Percentiles rank a stretch among this genome's conserved stretches.
These are phyloP conservation scores for Gentiana macrophylla DNA, from an alignment of 257 asterid species.

Conservation along the genomic window DNA sequence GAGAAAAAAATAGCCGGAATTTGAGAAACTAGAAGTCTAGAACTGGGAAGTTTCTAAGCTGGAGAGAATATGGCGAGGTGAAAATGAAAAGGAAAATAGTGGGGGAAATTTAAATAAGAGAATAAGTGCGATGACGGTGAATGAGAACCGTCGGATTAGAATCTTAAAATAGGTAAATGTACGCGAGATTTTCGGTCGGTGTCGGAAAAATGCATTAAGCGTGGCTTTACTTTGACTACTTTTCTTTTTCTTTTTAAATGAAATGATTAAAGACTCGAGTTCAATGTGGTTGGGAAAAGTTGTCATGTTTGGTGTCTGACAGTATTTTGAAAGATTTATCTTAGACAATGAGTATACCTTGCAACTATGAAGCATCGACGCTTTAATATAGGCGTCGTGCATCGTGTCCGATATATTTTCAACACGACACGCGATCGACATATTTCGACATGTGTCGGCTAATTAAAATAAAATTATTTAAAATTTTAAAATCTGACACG, in stretches of 20 bases:
- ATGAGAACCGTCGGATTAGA: conserved; percentile 40
- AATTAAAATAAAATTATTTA: too few relatives aligned
- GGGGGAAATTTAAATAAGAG: conserved; percentile 17
- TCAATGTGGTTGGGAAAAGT: too few relatives aligned
- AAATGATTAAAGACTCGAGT: not conserved
- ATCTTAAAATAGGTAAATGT: not conserved
- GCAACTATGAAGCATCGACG: too few relatives aligned
- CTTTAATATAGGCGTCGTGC: too few relatives aligned
- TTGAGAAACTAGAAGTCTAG: conserved; percentile 39
- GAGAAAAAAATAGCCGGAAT: conserved; percentile 6
- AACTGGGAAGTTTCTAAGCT: conserved; percentile 11
- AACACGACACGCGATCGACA: too few relatives aligned
- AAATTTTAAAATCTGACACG: too few relatives aligned
- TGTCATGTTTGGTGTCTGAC: too few relatives aligned
- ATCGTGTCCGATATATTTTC: too few relatives aligned
- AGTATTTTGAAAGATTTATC: too few relatives aligned
- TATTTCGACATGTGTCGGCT: too few relatives aligned
- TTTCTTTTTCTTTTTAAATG: too few relatives aligned
- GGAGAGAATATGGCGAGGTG: not conserved
- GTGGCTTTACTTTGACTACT: not conserved
- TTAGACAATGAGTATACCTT: too few relatives aligned
- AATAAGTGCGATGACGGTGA: conserved; percentile 24
- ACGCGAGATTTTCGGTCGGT: conserved; percentile 9
- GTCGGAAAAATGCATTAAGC: conserved; percentile 13
- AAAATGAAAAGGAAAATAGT: not conserved